Base-by-base conservation (phyloP, 1,284 basidiomycete genomes). In the Agroathelia rolfsii region DNA sequence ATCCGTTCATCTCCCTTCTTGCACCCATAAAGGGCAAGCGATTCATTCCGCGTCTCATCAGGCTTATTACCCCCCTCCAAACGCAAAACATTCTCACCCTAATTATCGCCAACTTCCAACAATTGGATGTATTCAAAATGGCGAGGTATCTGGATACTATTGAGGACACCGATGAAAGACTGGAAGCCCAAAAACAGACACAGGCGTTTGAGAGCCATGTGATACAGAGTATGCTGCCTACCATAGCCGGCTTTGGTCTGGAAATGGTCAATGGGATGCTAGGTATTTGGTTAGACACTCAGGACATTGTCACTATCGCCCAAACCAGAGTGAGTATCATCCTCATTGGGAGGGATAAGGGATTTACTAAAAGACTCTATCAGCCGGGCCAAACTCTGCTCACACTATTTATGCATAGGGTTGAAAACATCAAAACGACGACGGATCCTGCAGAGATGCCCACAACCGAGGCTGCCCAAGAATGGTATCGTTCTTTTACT, bases 1-100 rank as follows among this genome's bases (percentile, higher is more conserved):
- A 98, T 61, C 95, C 95, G 0, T 97, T 99, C 61, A 82, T 98
- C 45, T 90, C 92, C 2, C 69, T 99, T 25, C 68, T 99, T 28
- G 75, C 72, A 21, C 81, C 87, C 2, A 72, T 77, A 44, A 99
- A 99, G 60, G 95, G 95, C 39, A 97, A 97, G 64, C 79, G 80
- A 40, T 69, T 99, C 13, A 67, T 99, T 24, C 85, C 90, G 3
- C 80, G 95, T 22, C 74, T 93, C 3, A 77, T 88, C 12, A 80
- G 92, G n/a, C 84, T 93, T 48, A 69, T 98, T 15, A 72, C 72
- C 41, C 68, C 74, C 19, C 70, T 85, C 40, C 83, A 87, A 50
- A 80, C 85, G 59, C 72, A 93, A 31, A 90, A 87, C 2, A 62
- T 95, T 25, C 63, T 97, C 29, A 96, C 92, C 2, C 77, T 98